phyloP scores from a whole-genome alignment of 1,284 basidiomycete species.

The Vanrija sp. region DNA sequence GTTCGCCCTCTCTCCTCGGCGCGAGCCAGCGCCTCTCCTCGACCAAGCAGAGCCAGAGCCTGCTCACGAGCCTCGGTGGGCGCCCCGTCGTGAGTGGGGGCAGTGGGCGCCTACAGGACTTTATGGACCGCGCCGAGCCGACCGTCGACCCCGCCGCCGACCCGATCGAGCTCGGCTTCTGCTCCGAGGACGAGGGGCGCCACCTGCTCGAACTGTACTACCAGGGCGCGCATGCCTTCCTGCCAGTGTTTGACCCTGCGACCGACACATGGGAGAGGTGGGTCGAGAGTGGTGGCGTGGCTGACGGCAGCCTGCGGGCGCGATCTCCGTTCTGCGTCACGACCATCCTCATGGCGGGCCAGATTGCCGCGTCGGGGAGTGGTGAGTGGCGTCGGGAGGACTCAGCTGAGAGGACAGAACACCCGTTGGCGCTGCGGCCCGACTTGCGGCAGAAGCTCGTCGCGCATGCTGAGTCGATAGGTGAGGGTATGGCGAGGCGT shows the following conservation, averaged over 20 bases:
- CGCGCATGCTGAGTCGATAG: too few species aligned
- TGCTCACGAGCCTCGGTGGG: too few species aligned
- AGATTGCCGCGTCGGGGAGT: slow-evolving; percentile 51
- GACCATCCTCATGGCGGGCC: slow-evolving; percentile 76
- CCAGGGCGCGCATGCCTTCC: slow-evolving; percentile 68
- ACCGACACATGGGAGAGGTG: slow-evolving; percentile 66
- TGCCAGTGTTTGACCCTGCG: slow-evolving; percentile 73
- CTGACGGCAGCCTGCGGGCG: slow-evolving; percentile 17
- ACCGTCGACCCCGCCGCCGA: slow-evolving; percentile 6
- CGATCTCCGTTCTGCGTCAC: slow-evolving; percentile 51
- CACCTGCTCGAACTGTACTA: slow-evolving; percentile 62
- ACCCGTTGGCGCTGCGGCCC: slow-evolving; percentile 51
- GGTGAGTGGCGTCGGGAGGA: slow-evolving; percentile 52
- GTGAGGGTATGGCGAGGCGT: slow-evolving; percentile 60
- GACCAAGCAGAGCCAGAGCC: too few species aligned
- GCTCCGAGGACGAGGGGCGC: slow-evolving; percentile 68
- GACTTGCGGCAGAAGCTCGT: too few species aligned
- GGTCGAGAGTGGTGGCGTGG: too few species aligned
- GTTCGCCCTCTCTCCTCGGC: too few species aligned
- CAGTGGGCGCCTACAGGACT: too few species aligned
- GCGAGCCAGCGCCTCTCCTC: too few species aligned
- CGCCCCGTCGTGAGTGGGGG: too few species aligned
- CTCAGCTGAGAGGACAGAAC: slow-evolving; percentile 52
- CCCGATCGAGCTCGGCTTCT: slow-evolving; percentile 54
- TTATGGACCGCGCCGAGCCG: too few species aligned